These are phyloP conservation scores for Babesia sp. DNA, from an alignment of 169 alveolate species.

Conservation along the genomic window DNA sequence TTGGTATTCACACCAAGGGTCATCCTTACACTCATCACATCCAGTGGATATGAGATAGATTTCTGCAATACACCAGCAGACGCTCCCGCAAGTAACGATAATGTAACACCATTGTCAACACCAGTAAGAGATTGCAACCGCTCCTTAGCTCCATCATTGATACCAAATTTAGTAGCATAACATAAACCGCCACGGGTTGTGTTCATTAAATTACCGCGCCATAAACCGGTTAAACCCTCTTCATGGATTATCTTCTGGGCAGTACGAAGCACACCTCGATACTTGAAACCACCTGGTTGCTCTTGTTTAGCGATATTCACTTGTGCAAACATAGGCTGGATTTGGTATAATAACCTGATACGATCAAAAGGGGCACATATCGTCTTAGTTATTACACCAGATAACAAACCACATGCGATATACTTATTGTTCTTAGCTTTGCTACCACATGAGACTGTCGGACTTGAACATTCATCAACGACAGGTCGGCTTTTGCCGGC, in stretches of 20 bases:
- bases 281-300: constrained; percentile 49
- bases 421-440: constrained; percentile 54
- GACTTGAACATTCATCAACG: background rate
- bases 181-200: constrained; percentile 81
- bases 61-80: constrained; percentile 84
- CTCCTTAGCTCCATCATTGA: constrained; percentile 78
- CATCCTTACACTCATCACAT: constrained; percentile 81
- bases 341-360: constrained; percentile 81
- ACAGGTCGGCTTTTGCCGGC: background rate
- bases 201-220: constrained; percentile 85
- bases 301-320: constrained; percentile 14
- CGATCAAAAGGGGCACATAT: constrained; percentile 87
- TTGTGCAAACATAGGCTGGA: constrained; percentile 84
- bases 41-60: constrained; percentile 81
- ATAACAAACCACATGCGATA: constrained; percentile 73
- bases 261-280: constrained; percentile 71
- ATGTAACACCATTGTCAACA: constrained; percentile 33
- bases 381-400: constrained; percentile 84
- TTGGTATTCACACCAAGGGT: constrained; percentile 83
- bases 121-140: constrained; percentile 36
- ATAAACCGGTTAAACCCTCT: constrained; percentile 81
- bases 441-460: background rate
- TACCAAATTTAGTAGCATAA: constrained; percentile 84
- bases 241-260: constrained; percentile 75
- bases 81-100: constrained; percentile 79